Evolutionary conservation across 73 alveolate species (phyloP).

Genomic region (Loxodes magnus): DNA sequence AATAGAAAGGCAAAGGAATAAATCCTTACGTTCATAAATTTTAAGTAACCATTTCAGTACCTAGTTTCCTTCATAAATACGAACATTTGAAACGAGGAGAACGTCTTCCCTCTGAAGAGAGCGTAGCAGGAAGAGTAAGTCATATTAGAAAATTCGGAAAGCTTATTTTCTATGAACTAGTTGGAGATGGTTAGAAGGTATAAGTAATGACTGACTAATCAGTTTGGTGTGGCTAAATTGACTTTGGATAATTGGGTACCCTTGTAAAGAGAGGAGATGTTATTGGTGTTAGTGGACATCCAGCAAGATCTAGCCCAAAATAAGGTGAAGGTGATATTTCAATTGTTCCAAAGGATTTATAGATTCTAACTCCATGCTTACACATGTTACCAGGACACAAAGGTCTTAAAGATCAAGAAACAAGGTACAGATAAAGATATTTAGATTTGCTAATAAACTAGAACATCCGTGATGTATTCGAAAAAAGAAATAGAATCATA

Average conservation of each 20-base stretch:
- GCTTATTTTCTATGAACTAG: constrained; percentile 80
- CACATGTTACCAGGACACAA: constrained; percentile 86
- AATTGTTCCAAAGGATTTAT: constrained; percentile 29
- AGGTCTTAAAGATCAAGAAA: constrained; percentile 91
- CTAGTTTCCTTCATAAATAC: constrained; percentile 65
- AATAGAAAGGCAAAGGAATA: no score
- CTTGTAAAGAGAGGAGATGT: constrained; percentile 68
- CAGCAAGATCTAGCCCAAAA: constrained; percentile 68
- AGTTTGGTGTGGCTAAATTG: neutral
- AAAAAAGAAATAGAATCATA: constrained; percentile 81
- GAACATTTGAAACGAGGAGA: constrained; percentile 59
- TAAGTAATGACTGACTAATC: constrained; percentile 50
- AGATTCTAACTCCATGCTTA: constrained; percentile 26
- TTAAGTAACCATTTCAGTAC: no score
- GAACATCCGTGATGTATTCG: constrained; percentile 70
- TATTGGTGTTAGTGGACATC: constrained; percentile 89
- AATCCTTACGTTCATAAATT: no score
- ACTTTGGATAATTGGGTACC: neutral
- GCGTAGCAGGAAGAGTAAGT: constrained; percentile 91
- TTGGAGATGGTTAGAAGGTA: constrained; percentile 83
- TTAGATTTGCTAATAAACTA: constrained; percentile 88
- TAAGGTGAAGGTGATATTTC: constrained; percentile 54
- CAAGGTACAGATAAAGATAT: constrained; percentile 95
- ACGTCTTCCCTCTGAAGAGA: constrained; percentile 58
- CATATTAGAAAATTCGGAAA: constrained; percentile 77